A percentile compares a stretch with the other conserved stretches of the same genome.
Evolutionary conservation across 1,139 yeast genomes (phyloP).

Genomic region (Lodderomyces elongisporus): DNA sequence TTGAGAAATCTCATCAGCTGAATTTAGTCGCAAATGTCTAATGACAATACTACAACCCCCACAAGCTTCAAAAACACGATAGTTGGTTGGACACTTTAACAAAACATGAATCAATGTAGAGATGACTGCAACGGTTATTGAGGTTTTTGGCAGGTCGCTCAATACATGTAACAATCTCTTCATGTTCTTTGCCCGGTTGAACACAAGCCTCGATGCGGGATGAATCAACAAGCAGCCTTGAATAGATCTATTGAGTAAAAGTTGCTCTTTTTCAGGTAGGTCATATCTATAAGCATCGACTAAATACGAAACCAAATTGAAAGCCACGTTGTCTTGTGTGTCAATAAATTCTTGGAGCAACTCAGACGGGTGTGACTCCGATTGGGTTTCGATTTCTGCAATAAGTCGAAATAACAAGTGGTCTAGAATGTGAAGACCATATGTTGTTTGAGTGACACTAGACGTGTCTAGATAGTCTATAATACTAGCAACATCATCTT

Average conservation of each 20-base stretch:
- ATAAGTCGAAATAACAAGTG: constrained; percentile 18
- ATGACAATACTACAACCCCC: constrained; percentile 58
- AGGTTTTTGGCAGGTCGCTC: constrained; percentile 10
- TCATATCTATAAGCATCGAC: constrained; percentile 19
- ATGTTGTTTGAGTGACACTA: constrained; percentile 1
- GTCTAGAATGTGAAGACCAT: constrained; percentile 18
- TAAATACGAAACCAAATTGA: constrained; percentile 41
- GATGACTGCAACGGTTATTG: constrained; percentile 40
- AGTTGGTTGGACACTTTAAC: constrained; percentile 51
- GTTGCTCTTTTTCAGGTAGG: constrained; percentile 11
- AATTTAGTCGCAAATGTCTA: constrained; percentile 24
- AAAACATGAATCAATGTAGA: constrained; percentile 58
- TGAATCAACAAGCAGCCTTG: constrained; percentile 66
- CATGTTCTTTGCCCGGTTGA: constrained; percentile 33
- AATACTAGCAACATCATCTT: constrained; percentile 1
- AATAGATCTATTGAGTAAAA: constrained; percentile 39
- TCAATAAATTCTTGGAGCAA: constrained; percentile 33
- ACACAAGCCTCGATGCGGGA: constrained; percentile 48
- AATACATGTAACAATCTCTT: constrained; percentile 24
- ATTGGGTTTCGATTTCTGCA: constrained; percentile 21
- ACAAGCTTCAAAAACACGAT: constrained; percentile 55
- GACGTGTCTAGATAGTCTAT: constrained; percentile 17
- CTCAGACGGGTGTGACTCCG: constrained; percentile 13
- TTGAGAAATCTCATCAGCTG: constrained; percentile 11
- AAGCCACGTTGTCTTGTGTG: constrained; percentile 50